Conservation (phyloP, 164 flowering plant species). For the Brasenia schreberi region DNA sequence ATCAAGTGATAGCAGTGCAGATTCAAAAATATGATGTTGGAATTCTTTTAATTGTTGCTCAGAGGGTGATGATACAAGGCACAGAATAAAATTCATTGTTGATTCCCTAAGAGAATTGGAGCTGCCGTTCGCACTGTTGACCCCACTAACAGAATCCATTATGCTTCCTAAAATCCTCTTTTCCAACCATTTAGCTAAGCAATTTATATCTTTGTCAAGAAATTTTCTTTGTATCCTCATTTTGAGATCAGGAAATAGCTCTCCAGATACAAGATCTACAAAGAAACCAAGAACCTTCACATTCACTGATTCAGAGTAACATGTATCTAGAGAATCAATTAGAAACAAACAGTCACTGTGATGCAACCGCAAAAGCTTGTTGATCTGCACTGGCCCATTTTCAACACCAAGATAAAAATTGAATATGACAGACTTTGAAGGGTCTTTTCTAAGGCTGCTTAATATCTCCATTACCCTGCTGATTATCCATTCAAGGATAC, state of each 20-base stretch:
- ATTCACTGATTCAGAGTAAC: constrained; percentile 64
- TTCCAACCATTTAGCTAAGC: constrained; percentile 75
- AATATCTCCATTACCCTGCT: constrained; percentile 36
- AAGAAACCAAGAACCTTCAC: constrained; percentile 64
- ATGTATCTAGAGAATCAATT: constrained; percentile 55
- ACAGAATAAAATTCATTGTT: constrained; percentile 52
- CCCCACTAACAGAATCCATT: constrained; percentile 28
- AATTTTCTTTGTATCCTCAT: constrained; percentile 49
- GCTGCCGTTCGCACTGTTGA: constrained; percentile 32
- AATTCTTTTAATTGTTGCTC: constrained; percentile 32
- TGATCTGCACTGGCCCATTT: constrained; percentile 24
- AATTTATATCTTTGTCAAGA: constrained; percentile 38
- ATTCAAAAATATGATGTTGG: constrained; percentile 49
- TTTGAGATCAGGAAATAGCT: constrained; percentile 39
- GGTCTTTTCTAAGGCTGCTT: constrained; percentile 51
- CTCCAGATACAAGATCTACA: constrained; percentile 60
- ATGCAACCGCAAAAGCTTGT: constrained; percentile 34
- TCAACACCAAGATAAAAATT: constrained; percentile 49
- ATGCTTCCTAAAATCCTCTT: constrained; percentile 53
- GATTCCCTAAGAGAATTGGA: constrained; percentile 64
- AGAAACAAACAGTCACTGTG: constrained; percentile 62
- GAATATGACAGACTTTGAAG: constrained; percentile 33
- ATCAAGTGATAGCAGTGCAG: constrained; percentile 57
- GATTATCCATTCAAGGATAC: constrained; percentile 41
- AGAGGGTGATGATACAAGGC: constrained; percentile 37